phyloP scores from a whole-genome alignment of 2,329 filamentous ascomycete species.

The Fusarium subtropicale region DNA sequence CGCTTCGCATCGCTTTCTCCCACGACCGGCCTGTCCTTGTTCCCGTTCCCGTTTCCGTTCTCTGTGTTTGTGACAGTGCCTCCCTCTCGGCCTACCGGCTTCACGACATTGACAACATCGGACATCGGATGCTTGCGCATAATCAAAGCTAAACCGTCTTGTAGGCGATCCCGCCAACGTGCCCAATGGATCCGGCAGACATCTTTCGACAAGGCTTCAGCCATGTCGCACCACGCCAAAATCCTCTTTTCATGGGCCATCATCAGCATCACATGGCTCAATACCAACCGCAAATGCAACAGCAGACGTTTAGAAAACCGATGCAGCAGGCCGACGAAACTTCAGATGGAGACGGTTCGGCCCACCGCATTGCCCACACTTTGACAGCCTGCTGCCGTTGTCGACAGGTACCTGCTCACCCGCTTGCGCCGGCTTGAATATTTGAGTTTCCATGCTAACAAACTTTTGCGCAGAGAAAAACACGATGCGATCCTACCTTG shows the following conservation, averaged over 20 bases:
- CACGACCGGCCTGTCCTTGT: conserved; percentile 22
- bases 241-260: conserved; percentile 48
- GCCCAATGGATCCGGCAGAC: conserved; percentile 68
- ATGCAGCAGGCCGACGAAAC: conserved; percentile 55
- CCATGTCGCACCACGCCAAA: conserved; percentile 55
- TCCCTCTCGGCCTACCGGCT: conserved; percentile 26
- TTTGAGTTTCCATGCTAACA: conserved; percentile 28
- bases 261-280: conserved; percentile 44
- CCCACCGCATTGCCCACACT: conserved; percentile 78
- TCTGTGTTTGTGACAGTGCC: conserved; percentile 28
- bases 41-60: conserved; percentile 11
- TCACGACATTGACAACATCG: conserved; percentile 30
- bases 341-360: conserved; percentile 62
- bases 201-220: conserved; percentile 70
- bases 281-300: conserved; percentile 45
- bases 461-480: conserved; percentile 77
- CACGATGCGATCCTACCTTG: conserved; percentile 91
- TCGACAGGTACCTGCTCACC: conserved; percentile 70
- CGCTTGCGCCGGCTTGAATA: conserved; percentile 8
- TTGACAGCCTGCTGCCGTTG: conserved; percentile 84
- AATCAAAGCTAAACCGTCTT: conserved; percentile 6
- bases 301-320: conserved; percentile 48
- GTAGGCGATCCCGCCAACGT: conserved; percentile 11
- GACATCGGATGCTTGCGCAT: conserved; percentile 27
- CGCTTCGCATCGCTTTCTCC: conserved; percentile 4